These are phyloP conservation scores for Sporodiniella umbellata DNA, from an alignment of 371 early-diverging fungal genomes.

Conservation along the genomic window DNA sequence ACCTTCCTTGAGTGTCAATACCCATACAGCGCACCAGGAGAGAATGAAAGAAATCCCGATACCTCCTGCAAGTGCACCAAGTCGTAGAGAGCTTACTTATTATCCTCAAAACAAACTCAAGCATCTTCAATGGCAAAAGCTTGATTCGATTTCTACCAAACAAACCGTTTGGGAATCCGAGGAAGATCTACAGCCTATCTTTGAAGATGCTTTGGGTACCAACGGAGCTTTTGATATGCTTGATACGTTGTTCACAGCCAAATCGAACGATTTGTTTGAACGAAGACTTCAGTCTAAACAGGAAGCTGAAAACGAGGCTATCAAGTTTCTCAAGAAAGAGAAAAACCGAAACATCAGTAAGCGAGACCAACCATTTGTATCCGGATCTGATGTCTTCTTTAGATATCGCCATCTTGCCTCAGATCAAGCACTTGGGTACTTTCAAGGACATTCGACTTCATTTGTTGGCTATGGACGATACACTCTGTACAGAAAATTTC, in stretches of 20 bases:
- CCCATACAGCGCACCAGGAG: too few relatives aligned
- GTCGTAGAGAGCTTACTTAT: conserved; percentile 23
- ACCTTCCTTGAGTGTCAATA: too few relatives aligned
- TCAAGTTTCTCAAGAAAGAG: conserved; percentile 33
- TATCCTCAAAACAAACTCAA: conserved; percentile 28
- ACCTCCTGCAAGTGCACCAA: conserved; percentile 4
- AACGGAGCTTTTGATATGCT: conserved; percentile 25
- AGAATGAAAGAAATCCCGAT: too few relatives aligned
- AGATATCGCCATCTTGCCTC: conserved; percentile 45
- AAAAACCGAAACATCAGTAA: conserved; percentile 41
- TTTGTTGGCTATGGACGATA: conserved; percentile 37
- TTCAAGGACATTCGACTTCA: conserved; percentile 33
- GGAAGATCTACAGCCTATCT: conserved; percentile 14
- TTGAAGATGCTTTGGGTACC: conserved; percentile 22
- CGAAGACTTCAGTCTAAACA: conserved; percentile 8
- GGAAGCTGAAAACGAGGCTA: conserved; percentile 17
- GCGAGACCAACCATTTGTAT: too few relatives aligned
- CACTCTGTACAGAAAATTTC: conserved; percentile 44
- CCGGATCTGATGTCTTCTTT: too few relatives aligned
- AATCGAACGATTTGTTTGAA: conserved; percentile 27
- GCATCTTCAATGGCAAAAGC: conserved; percentile 37
- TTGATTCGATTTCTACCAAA: conserved; percentile 14
- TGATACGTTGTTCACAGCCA: conserved; percentile 28
- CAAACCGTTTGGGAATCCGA: conserved; percentile 28
- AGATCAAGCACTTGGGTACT: conserved; percentile 22